Evolutionary conservation across 1,284 basidiomycete genomes (phyloP).

Genomic region (Violaceomyces palustris): DNA sequence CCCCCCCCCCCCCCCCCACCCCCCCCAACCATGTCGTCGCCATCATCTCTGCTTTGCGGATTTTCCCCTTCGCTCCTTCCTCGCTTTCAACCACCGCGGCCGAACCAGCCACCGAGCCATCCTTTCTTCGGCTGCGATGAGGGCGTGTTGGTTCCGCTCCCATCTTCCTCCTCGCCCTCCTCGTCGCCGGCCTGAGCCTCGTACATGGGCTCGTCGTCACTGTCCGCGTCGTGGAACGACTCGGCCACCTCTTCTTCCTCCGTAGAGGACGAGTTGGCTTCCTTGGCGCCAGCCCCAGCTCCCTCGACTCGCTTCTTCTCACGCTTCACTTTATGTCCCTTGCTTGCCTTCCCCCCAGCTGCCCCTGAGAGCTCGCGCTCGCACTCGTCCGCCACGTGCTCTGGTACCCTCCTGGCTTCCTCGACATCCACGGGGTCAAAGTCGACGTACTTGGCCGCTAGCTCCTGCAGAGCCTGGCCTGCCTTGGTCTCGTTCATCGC

Average conservation of each 20-base stretch:
- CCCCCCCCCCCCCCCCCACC: too few species aligned
- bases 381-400: slow-evolving; percentile 18
- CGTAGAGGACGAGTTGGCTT: slow-evolving; percentile 4
- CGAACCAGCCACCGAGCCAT: slow-evolving; percentile 50
- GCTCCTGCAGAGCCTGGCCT: slow-evolving; percentile 37
- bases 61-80: too few species aligned
- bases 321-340: background rate
- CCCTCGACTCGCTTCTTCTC: background rate
- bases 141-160: slow-evolving; percentile 1
- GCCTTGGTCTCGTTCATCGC: slow-evolving; percentile 31
- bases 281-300: slow-evolving; percentile 3
- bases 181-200: slow-evolving; percentile 8
- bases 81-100: too few species aligned
- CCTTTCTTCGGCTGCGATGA: slow-evolving; percentile 25
- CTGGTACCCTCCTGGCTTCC: slow-evolving; percentile 17
- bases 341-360: too few species aligned
- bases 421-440: slow-evolving; percentile 40
- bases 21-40: too few species aligned
- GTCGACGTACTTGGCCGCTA: slow-evolving; percentile 45
- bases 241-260: slow-evolving; percentile 1
- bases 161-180: slow-evolving; percentile 39
- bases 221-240: slow-evolving; percentile 3
- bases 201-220: slow-evolving; percentile 16
- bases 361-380: slow-evolving; percentile 24
- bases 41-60: too few species aligned